Evolutionary conservation across 768 basidiomycete genomes (phyloP).

Genomic region (Arthromyces matolae): DNA sequence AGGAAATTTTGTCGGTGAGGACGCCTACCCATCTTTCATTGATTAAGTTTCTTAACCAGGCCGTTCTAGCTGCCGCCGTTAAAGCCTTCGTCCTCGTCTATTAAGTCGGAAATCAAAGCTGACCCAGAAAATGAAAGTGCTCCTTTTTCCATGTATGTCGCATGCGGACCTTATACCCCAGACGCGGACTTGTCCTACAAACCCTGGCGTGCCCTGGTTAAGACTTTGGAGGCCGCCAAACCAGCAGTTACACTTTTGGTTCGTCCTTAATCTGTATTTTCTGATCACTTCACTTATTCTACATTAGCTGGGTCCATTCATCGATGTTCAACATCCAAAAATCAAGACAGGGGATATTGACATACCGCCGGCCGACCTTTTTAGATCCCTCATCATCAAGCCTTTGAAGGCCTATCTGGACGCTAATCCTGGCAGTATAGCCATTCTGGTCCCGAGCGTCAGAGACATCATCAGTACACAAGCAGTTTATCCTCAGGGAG

Average conservation of each 20-base stretch:
- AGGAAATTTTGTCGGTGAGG: conserved; percentile 77
- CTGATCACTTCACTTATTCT: conserved; percentile 2
- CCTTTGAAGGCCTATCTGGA: conserved; percentile 56
- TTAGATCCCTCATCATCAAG: conserved; percentile 58
- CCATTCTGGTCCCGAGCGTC: conserved; percentile 80
- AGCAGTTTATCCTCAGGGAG: conserved; percentile 81
- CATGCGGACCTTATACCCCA: conserved; percentile 82
- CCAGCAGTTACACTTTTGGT: conserved; percentile 83
- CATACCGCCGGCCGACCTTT: conserved; percentile 60
- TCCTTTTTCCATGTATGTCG: conserved; percentile 64
- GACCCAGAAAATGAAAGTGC: conserved; percentile 39
- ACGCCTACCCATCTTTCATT: neutral
- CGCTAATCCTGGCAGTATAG: conserved; percentile 60
- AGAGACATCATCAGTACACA: conserved; percentile 79
- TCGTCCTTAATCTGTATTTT: conserved; percentile 2
- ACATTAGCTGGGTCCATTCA: conserved; percentile 83
- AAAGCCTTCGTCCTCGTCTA: conserved; percentile 32
- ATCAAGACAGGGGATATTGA: conserved; percentile 76
- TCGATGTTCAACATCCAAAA: conserved; percentile 72
- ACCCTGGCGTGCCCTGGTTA: conserved; percentile 62
- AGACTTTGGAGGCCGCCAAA: conserved; percentile 55
- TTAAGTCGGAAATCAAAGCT: conserved; percentile 28
- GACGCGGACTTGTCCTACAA: conserved; percentile 76
- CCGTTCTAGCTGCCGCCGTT: conserved; percentile 60
- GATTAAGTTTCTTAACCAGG: neutral